Base-by-base conservation (phyloP, 2,329 filamentous ascomycete species). In the Mollisia scopiformis region DNA sequence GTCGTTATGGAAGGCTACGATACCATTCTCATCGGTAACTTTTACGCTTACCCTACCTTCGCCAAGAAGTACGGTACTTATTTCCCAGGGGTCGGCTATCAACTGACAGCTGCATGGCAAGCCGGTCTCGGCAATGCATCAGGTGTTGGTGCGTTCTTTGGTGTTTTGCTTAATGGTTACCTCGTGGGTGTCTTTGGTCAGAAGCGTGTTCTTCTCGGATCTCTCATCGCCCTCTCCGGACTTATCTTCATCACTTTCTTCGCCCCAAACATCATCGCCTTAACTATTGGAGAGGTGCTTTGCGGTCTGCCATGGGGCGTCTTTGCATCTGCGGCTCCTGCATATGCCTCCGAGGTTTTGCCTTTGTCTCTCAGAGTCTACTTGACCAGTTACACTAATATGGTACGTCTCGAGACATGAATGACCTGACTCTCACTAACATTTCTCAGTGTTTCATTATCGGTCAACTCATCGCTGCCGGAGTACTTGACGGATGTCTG, bases 201-300 rank as follows among this genome's bases (percentile, higher is more conserved):
- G 54, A 76, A 78, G 47, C 73, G 71, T 55, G 77, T 80, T 25
- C 64, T 72, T 37, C 51, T 72, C 21, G 62, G 62, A 3, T 63
- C 68, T 6, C 59, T 72, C 35, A 47, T 64, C 53, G 57, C 64
- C 2, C 73, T 82, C 56, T 74, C 73, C 30, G 76, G 75, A 2
- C 79, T 77, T 66, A 80, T 80, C n/a, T 75, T 80, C 25, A 78
- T 83, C 55, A 80, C 80, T 62, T 82, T 83, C 72, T 82, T 80
- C 5, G 80, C 80, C 3, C 73, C 75, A 51, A 79, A 78, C 46
- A 75, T 82, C 21, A 72, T 78, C 23, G 71, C 77, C 13, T 69
- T 82, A 25, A 72, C 80, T 8, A 77, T 78, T 2, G 80, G 77
- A 30, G 77, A 82, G 66, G 78, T 82, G 46, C 72, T 83, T 6